Conservation (phyloP, 192 early-diverging fungal genomes). For the Funneliformis geosporum region DNA sequence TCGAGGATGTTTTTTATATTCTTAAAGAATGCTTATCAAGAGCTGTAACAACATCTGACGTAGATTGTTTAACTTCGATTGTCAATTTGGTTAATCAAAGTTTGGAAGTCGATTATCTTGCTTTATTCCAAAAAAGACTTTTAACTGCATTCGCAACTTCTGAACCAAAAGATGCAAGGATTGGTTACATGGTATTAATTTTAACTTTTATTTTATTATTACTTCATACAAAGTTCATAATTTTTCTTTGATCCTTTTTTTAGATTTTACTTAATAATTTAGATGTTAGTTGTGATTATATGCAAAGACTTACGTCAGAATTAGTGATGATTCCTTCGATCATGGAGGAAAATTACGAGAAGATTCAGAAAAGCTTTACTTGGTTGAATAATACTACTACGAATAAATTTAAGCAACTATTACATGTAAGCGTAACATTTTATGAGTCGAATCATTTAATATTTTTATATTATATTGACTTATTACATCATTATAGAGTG, state of each 20-base stretch:
- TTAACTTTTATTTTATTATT: neutral
- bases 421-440: conserved; percentile 53
- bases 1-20: conserved; percentile 95
- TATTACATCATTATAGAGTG: conserved; percentile 29
- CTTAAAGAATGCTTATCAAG: conserved; percentile 73
- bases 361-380: conserved; percentile 59
- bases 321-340: conserved; percentile 45
- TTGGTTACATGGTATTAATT: conserved; percentile 63
- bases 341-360: conserved; percentile 52
- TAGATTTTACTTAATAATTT: conserved; percentile 85
- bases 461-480: conserved; percentile 5
- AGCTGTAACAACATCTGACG: conserved; percentile 70
- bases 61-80: conserved; percentile 68
- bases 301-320: conserved; percentile 70
- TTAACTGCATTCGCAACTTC: conserved; percentile 50
- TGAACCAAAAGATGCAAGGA: conserved; percentile 58
- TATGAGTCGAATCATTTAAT: conserved; percentile 6
- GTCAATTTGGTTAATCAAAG: conserved; percentile 65
- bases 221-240: neutral
- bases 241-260: neutral
- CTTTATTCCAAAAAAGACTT: conserved; percentile 62
- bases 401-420: conserved; percentile 63
- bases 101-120: conserved; percentile 71
- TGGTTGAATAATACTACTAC: conserved; percentile 56
- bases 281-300: conserved; percentile 80